These are phyloP conservation scores for Mortierella sp. DNA, from an alignment of 371 early-diverging fungal genomes.

Conservation along the genomic window DNA sequence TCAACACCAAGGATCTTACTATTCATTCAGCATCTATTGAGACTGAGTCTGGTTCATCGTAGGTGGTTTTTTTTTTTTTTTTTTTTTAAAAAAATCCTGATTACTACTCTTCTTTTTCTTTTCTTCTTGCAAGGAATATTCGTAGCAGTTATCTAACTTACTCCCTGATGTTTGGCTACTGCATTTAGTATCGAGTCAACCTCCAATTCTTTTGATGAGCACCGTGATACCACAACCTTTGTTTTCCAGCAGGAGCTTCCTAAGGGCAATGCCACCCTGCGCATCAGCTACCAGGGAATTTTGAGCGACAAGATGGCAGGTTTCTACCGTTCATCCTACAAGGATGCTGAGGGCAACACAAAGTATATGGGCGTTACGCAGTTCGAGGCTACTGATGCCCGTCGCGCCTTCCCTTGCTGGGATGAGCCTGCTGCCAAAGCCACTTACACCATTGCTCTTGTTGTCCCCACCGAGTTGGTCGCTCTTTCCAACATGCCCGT, in stretches of 20 bases:
- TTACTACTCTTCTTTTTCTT: neutral
- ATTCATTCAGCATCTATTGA: constrained; percentile 52
- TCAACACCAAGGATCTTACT: constrained; percentile 69
- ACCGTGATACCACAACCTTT: constrained; percentile 69
- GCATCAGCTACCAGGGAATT: constrained; percentile 72
- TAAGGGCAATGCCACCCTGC: constrained; percentile 62
- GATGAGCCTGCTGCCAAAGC: constrained; percentile 92
- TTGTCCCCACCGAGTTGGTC: constrained; percentile 67
- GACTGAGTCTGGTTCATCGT: neutral
- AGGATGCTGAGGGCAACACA: constrained; percentile 68
- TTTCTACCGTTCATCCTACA: constrained; percentile 84
- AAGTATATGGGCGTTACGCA: constrained; percentile 86
- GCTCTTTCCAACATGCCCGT: constrained; percentile 93
- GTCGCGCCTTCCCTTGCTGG: constrained; percentile 94
- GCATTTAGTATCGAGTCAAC: constrained; percentile 22
- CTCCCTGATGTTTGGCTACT: no score
- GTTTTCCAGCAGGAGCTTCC: constrained; percentile 62
- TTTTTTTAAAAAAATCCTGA: neutral
- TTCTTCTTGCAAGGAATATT: neutral
- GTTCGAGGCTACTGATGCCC: constrained; percentile 94
- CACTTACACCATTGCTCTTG: constrained; percentile 83
- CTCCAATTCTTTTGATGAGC: constrained; percentile 64
- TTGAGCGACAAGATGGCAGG: constrained; percentile 88
- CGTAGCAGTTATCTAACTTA: neutral
- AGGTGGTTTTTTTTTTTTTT: neutral